These are phyloP conservation scores for Metschnikowia aberdeeniae DNA, from an alignment of 805 yeast species.

Conservation along the genomic window DNA sequence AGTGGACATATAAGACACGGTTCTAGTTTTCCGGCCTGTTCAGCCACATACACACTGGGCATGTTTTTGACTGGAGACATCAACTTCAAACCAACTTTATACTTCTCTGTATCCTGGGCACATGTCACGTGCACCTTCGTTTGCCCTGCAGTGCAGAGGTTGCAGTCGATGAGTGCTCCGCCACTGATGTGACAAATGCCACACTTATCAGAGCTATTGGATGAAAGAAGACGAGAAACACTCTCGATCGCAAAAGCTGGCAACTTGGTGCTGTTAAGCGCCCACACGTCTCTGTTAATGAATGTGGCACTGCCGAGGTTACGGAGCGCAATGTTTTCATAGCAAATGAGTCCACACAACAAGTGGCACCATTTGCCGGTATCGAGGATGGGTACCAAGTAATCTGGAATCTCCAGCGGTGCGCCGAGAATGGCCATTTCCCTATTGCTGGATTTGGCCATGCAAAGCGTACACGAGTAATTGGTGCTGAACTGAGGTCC, in stretches of 20 bases:
- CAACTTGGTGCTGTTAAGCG: constrained; percentile 5
- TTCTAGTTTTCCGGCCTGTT: constrained; percentile 34
- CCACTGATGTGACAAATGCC: constrained; percentile 41
- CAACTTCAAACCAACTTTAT: constrained; percentile 52
- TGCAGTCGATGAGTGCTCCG: constrained; percentile 51
- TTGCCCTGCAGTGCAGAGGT: constrained; percentile 33
- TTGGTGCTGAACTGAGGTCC: constrained; percentile 55
- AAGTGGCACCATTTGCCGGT: constrained; percentile 75
- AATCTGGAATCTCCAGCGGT: constrained; percentile 49
- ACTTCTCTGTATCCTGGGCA: constrained; percentile 47
- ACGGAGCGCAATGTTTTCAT: constrained; percentile 28
- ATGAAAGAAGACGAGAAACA: constrained; percentile 24
- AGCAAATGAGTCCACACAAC: constrained; percentile 59
- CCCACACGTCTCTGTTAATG: constrained; percentile 7
- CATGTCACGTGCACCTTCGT: constrained; percentile 50
- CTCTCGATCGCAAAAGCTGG: constrained; percentile 23
- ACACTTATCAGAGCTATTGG: constrained; percentile 36
- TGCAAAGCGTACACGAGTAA: constrained; percentile 66
- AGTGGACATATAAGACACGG: constrained; percentile 44
- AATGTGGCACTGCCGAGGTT: constrained; percentile 9
- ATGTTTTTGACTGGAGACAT: constrained; percentile 17
- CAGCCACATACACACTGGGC: constrained; percentile 18
- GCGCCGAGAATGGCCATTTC: constrained; percentile 43
- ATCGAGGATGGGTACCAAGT: constrained; percentile 59
- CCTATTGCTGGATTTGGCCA: constrained; percentile 46